Percentiles rank a stretch among this genome's conserved stretches.
These are phyloP conservation scores for Helichrysum umbraculigerum DNA, from an alignment of 129 eudicot genomes.

Conservation along the genomic window DNA sequence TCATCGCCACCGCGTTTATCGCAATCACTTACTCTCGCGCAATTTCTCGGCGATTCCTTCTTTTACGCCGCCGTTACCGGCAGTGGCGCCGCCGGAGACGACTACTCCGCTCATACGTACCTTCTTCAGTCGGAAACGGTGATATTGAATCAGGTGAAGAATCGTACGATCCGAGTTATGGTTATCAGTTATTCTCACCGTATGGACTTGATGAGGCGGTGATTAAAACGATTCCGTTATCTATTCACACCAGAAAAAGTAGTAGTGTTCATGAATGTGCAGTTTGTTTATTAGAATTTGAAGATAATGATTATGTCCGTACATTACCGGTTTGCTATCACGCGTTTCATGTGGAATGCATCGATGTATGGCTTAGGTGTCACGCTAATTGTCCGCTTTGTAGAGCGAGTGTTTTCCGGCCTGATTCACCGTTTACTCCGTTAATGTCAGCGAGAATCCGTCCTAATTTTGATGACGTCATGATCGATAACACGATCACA, in stretches of 20 bases:
- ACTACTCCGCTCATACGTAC: conserved; percentile 50
- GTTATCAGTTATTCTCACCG: conserved; percentile 64
- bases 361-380: conserved; percentile 85
- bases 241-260: conserved; percentile 60
- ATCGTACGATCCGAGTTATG: conserved; percentile 46
- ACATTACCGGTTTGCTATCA: conserved; percentile 88
- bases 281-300: conserved; percentile 79
- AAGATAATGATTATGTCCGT: conserved; percentile 83
- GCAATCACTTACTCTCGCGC: conserved; percentile 82
- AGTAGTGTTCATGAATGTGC: conserved; percentile 71
- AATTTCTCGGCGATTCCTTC: conserved; percentile 63
- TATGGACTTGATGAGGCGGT: conserved; percentile 74
- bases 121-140: conserved; percentile 57
- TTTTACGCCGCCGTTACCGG: conserved; percentile 49
- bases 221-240: conserved; percentile 77
- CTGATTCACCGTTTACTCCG: conserved; percentile 75
- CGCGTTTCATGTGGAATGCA: conserved; percentile 90
- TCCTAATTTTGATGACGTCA: conserved; percentile 76
- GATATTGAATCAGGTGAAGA: conserved; percentile 56
- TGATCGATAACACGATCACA: conserved; percentile 54
- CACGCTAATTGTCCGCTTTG: conserved; percentile 97
- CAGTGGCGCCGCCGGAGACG: conserved; percentile 78
- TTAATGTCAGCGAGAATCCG: conserved; percentile 88
- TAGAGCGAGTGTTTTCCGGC: conserved; percentile 68
- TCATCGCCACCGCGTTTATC: conserved; percentile 82